These are phyloP conservation scores for Crucibulum parvulum DNA, from an alignment of 1,284 basidiomycete genomes.

Conservation along the genomic window DNA sequence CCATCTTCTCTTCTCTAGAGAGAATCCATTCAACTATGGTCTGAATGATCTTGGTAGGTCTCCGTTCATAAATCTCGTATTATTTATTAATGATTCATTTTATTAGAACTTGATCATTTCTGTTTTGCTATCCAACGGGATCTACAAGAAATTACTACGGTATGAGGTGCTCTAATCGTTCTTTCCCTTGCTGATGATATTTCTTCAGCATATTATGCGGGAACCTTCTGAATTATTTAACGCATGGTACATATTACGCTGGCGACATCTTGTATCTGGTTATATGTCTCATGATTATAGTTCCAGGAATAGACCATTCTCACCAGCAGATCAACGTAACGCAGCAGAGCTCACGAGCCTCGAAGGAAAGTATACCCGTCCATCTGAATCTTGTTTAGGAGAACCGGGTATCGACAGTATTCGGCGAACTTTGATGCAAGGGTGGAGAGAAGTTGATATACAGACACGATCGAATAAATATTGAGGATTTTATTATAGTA, in stretches of 20 bases:
- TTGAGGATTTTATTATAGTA: too few species aligned
- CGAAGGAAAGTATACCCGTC: background rate
- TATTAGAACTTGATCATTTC: constrained; percentile 64
- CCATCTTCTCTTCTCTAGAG: constrained; percentile 37
- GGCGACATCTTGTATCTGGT: too few species aligned
- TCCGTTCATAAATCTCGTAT: background rate
- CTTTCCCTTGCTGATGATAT: background rate
- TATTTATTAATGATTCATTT: background rate
- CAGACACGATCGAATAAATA: too few species aligned
- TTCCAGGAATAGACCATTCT: constrained; percentile 61
- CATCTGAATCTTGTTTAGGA: background rate
- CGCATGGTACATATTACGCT: background rate
- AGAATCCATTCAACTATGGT: constrained; percentile 75
- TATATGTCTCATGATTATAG: background rate
- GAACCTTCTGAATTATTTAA: constrained; percentile 54
- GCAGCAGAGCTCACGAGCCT: constrained; percentile 48
- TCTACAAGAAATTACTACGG: constrained; percentile 70
- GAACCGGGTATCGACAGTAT: background rate
- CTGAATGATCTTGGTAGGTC: constrained; percentile 63
- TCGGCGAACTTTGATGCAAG: background rate
- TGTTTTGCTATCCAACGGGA: constrained; percentile 65
- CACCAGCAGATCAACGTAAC: constrained; percentile 59
- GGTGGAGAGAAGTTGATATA: background rate
- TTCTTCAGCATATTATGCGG: constrained; percentile 47
- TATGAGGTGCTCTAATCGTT: constrained; percentile 43